Conservation (phyloP, 768 basidiomycete species). For the Collybiopsis luxurians region DNA sequence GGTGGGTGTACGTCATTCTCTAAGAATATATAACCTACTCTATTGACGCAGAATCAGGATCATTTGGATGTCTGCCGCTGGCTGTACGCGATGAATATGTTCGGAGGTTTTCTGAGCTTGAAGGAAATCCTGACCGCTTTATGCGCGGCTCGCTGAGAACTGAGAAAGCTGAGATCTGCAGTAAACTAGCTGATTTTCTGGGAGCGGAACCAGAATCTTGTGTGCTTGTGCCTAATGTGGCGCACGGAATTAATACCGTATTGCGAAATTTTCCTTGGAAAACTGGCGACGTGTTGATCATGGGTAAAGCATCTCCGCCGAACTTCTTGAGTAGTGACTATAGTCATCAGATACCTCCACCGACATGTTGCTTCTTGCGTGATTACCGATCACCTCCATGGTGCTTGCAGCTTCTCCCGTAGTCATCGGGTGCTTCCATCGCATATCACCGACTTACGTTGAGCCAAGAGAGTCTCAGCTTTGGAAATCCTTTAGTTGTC, state of each 20-base stretch:
- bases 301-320: too few species aligned
- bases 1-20: conserved; percentile 15
- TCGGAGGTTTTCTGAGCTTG: conserved; percentile 31
- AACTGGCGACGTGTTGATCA: conserved; percentile 57
- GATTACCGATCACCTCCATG: too few species aligned
- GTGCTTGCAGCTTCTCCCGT: too few species aligned
- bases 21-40: conserved; percentile 34
- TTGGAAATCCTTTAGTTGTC: too few species aligned
- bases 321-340: too few species aligned
- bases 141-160: too few species aligned
- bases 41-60: conserved; percentile 30
- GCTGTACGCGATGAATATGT: conserved; percentile 42
- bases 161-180: conserved; percentile 39
- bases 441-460: too few species aligned
- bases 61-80: conserved; percentile 47
- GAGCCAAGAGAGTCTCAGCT: too few species aligned
- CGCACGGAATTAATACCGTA: conserved; percentile 58
- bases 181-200: conserved; percentile 46
- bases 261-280: conserved; percentile 61
- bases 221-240: conserved; percentile 54
- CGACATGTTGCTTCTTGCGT: too few species aligned
- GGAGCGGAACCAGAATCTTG: conserved; percentile 33
- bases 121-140: conserved; percentile 39
- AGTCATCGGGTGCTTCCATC: too few species aligned
- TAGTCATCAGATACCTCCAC: too few species aligned